Evolutionary conservation across 805 yeast species (phyloP).

Genomic region (Nakazawaea pomicola): DNA sequence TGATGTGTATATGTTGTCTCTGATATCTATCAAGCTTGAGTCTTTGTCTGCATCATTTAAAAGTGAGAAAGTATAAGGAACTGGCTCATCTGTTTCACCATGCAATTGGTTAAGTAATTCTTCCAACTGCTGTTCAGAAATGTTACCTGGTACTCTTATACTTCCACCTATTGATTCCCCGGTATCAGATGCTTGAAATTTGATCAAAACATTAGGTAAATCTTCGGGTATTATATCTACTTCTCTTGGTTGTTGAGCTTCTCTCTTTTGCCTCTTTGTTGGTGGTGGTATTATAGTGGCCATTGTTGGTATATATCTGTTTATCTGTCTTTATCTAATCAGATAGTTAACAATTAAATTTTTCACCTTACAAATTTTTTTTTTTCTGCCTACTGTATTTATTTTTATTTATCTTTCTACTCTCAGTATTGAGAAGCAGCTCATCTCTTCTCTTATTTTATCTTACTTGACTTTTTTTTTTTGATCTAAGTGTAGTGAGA

Average conservation of each 20-base stretch:
- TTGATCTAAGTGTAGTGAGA: no score
- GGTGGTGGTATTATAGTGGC: conserved; percentile 94
- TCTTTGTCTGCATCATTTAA: conserved; percentile 37
- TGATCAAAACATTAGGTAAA: conserved; percentile 81
- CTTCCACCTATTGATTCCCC: conserved; percentile 84
- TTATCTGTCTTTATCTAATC: no score
- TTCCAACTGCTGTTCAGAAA: conserved; percentile 82
- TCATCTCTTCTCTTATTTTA: not conserved
- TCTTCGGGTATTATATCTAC: conserved; percentile 70
- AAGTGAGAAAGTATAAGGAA: conserved; percentile 83
- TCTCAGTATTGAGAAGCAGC: no score
- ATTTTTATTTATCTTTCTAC: not conserved
- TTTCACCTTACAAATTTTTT: not conserved
- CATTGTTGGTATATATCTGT: no score
- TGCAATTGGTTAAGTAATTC: conserved; percentile 77
- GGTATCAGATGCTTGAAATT: conserved; percentile 89
- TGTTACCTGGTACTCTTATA: conserved; percentile 85
- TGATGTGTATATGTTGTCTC: conserved; percentile 71
- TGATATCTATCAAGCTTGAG: conserved; percentile 59
- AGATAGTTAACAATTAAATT: no score
- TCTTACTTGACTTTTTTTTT: no score
- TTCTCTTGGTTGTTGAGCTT: conserved; percentile 77
- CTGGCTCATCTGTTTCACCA: conserved; percentile 71
- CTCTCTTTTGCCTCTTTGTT: conserved; percentile 79
- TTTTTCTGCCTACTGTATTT: not conserved